Evolutionary conservation across 2,329 filamentous ascomycete genomes (phyloP), one percentile per base, ranked within the genome.

Genomic region (Hymenoscyphus repandus): DNA sequence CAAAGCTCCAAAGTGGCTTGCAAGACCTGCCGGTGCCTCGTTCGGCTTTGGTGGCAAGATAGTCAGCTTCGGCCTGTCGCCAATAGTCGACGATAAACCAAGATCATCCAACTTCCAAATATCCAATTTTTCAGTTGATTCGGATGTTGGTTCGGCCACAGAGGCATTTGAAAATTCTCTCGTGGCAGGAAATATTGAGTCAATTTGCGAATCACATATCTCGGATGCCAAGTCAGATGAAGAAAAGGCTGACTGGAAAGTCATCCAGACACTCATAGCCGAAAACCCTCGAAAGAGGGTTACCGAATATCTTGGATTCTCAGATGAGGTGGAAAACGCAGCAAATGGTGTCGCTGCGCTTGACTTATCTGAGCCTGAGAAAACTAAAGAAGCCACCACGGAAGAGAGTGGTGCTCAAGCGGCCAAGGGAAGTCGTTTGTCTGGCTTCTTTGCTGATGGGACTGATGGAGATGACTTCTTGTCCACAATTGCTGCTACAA

Each of bases 11-110:
- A 91, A 85, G 60, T 99, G 93, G 93, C 78, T 93, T 38, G 85
- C 95, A 69, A 80, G 87, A 49, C 91, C 92, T 1, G 80, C 85
- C 38, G 89, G 90, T 62, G 92, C 86, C 13, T 88, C 90, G 0
- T 99, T 99, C 70, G 93, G 90, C 0, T 99, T 97, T 66, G 93
- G 93, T 49, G 93, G 95, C 47, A 95, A 96, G 68, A 76, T 99
- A 18, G 82, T 97, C 13, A 80, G 83, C 50, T 84, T 96, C 70
- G 78, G 79, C 56, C 73, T 81, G 51, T 74, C 76, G 38, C 68
- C 80, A 43, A 65, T 74, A 1, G 77, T 81, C 43, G 69, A 83
- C 32, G 84, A 82, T 4, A 85, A 89, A 56, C 79, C 78, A 36
- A 71, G 77, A 33, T 76, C 79, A 2, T 96, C 92, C 7, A 90